A percentile compares a stretch with the other conserved stretches of the same genome.
phyloP scores from a whole-genome alignment of 2,329 filamentous ascomycete species.

The Pseudogymnoascus sp. region DNA sequence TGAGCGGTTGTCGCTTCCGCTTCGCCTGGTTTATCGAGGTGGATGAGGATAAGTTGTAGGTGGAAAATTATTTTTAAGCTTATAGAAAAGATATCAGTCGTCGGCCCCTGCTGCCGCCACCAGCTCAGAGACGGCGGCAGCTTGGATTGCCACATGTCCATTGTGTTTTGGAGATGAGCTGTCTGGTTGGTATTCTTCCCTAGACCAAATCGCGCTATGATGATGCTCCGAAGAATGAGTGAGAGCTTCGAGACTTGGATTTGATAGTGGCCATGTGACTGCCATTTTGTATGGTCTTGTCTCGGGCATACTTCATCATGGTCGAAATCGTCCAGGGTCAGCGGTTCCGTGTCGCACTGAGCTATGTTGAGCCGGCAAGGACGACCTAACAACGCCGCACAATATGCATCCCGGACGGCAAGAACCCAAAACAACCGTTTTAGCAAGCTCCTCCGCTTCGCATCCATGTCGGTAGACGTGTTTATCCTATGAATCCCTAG shows the following conservation, averaged over 20 bases:
- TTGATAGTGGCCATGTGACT: conserved; percentile 11
- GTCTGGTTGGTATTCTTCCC: conserved; percentile 3
- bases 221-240: conserved; percentile 10
- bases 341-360: conserved; percentile 10
- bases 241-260: conserved; percentile 11
- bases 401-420: conserved; percentile 11
- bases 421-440: conserved; percentile 11
- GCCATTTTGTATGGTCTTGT: conserved; percentile 10
- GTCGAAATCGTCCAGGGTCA: not conserved
- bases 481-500: conserved; percentile 9
- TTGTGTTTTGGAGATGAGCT: conserved; percentile 10
- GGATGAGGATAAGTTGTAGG: conserved; percentile 11
- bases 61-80: conserved; percentile 12
- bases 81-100: conserved; percentile 10
- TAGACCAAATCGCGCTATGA: conserved; percentile 9
- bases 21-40: conserved; percentile 9
- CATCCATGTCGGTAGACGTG: conserved; percentile 9
- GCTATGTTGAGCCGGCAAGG: conserved; percentile 12
- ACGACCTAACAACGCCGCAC: conserved; percentile 10
- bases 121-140: conserved; percentile 8
- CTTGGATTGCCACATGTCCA: conserved; percentile 9
- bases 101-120: conserved; percentile 5
- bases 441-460: conserved; percentile 9
- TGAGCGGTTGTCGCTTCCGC: not conserved
- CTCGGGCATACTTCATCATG: conserved; percentile 1